Base-by-base conservation (phyloP, 176 grass and related monocot genomes). In the Chloris gayana region DNA sequence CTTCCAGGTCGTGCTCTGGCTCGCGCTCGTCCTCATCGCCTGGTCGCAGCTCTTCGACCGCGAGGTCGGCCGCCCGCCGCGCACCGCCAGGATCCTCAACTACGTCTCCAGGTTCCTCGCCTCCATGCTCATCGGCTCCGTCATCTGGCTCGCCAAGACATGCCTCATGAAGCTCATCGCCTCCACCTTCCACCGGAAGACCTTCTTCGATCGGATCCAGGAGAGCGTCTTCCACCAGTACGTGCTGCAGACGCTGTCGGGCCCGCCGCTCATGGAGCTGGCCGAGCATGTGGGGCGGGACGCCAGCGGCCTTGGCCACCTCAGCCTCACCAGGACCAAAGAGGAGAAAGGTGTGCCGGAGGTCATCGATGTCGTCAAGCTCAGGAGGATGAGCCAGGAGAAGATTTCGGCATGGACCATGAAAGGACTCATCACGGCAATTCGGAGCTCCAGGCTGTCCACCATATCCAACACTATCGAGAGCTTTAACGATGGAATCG, bases 181-280 rank as follows among this genome's bases (percentile, higher is more conserved):
- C 1, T 95, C 96, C 54, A 84, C 90, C 1, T 99, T 99, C 78
- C 96, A 99, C 67, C 86, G 93, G 58, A 99, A 91, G 81, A 67
- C 86, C 7, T 99, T 95, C 79, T 99, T 99, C 14, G 96, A 99
- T n/a, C 80, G 96, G 74, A 99, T 99, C 75, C 96, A 95, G 67
- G 96, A 95, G 82, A 93, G 88, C 31, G 77, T 99, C 22, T 99
- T 93, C 77, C 80, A 99, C 44, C 96, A 99, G 72, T 99, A 99
- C 33, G 79, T 99, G 29, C 90, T 99, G 57, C 96, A 99, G 86
- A 86, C 30, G 8, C 88, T 99, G 15, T 99, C 96, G 0, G 96
- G 96, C 0, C 96, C 39, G 14, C 92, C 96, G 0, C 3, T 93
- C 78, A 95, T 94, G 96, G 90, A 99, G 64, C 70, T 93, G 37